Percentiles rank a stretch among this genome's conserved stretches.
Conservation (phyloP, 179 eudicot species). For the Patellifolia procumbens region DNA sequence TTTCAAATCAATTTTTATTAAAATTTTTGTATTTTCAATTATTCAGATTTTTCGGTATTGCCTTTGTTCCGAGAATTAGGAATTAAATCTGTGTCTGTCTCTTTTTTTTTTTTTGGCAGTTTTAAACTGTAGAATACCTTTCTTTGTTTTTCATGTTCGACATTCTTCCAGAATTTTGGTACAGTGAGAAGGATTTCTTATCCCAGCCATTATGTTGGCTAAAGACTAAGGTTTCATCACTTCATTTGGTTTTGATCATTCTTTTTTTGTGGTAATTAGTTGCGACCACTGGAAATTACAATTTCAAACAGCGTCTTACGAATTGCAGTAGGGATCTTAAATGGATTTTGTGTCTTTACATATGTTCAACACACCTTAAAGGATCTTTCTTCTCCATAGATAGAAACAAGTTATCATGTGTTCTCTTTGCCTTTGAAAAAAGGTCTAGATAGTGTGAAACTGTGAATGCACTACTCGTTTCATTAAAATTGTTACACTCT, state of each 20-base stretch:
- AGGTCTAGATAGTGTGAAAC: too few species aligned
- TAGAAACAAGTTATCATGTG: too few species aligned
- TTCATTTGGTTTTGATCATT: not conserved
- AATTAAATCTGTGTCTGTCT: constrained; percentile 16
- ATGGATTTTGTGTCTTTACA: too few species aligned
- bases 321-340: too few species aligned
- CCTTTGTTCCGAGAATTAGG: constrained; percentile 14
- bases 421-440: too few species aligned
- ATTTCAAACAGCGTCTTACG: too few species aligned
- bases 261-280: too few species aligned
- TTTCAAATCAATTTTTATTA: not conserved
- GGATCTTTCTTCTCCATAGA: too few species aligned
- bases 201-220: not conserved
- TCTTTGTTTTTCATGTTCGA: constrained; percentile 6
- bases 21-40: constrained; percentile 14
- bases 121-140: constrained; percentile 16
- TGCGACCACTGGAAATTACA: too few species aligned
- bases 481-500: too few species aligned
- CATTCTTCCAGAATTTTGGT: constrained; percentile 11
- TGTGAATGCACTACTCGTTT: too few species aligned
- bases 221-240: not conserved
- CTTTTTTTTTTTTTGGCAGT: not conserved
- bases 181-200: not conserved
- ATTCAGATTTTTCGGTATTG: constrained; percentile 11
- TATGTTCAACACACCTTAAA: too few species aligned